Evolutionary conservation across 805 yeast species (phyloP).

Genomic region (Candida yuanshanica): DNA sequence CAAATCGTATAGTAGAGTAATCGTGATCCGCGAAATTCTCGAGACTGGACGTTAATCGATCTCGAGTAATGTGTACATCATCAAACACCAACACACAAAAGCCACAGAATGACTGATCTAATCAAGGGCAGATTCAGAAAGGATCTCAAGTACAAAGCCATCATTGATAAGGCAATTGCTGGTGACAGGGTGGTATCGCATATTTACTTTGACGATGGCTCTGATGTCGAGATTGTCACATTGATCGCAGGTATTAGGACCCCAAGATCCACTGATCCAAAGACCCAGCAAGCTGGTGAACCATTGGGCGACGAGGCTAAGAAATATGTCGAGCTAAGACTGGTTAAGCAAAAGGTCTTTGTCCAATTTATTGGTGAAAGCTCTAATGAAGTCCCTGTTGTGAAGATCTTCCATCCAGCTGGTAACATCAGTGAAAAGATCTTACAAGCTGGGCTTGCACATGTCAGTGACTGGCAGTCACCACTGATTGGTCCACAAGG

Average conservation of each 20-base stretch:
- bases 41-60: too few relatives aligned
- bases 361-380: slow-evolving; percentile 55
- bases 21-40: too few relatives aligned
- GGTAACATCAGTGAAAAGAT: slow-evolving; percentile 70
- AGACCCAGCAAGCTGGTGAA: slow-evolving; percentile 35
- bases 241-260: slow-evolving; percentile 68
- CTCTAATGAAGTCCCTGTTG: slow-evolving; percentile 57
- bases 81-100: neutral
- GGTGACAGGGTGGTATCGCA: slow-evolving; percentile 77
- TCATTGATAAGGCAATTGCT: slow-evolving; percentile 69
- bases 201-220: slow-evolving; percentile 37
- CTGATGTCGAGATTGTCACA: slow-evolving; percentile 54
- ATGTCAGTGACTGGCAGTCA: slow-evolving; percentile 78
- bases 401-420: slow-evolving; percentile 60
- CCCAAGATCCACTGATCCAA: slow-evolving; percentile 57
- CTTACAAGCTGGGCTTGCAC: slow-evolving; percentile 65
- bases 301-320: slow-evolving; percentile 66
- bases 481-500: slow-evolving; percentile 55
- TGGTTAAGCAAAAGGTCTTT: slow-evolving; percentile 55
- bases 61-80: too few relatives aligned
- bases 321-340: slow-evolving; percentile 53
- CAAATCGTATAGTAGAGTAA: too few relatives aligned
- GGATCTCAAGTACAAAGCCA: slow-evolving; percentile 31
- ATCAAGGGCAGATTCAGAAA: slow-evolving; percentile 24
- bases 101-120: slow-evolving; percentile 11